Evolutionary conservation across 495 filamentous ascomycete genomes (phyloP).

Genomic region (Friedmanniomyces simplex): DNA sequence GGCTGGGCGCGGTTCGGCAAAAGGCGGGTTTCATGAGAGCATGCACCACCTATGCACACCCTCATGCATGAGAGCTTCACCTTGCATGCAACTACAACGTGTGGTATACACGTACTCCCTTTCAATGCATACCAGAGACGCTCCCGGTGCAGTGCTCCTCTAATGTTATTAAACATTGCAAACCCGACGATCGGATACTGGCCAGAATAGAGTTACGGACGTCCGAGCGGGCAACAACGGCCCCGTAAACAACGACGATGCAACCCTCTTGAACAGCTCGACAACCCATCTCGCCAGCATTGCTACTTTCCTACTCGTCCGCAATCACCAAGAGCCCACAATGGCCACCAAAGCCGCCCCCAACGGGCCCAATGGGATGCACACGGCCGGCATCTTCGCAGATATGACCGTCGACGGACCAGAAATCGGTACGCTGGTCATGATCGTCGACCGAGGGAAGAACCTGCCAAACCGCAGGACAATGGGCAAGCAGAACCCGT

Average conservation of each 20-base stretch:
- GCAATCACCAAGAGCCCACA: background rate
- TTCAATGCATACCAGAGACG: too few species aligned
- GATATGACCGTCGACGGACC: conserved; percentile 95
- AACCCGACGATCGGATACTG: background rate
- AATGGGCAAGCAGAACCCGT: conserved; percentile 97
- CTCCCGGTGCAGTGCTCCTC: too few species aligned
- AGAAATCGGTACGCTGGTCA: conserved; percentile 83
- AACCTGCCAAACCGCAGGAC: conserved; percentile 93
- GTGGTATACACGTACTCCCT: too few species aligned
- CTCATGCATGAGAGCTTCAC: too few species aligned
- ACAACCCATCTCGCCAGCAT: background rate
- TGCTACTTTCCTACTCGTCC: background rate
- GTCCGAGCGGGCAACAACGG: background rate
- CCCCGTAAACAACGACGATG: background rate
- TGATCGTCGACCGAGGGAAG: conserved; percentile 72
- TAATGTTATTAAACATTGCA: too few species aligned
- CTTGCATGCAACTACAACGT: too few species aligned
- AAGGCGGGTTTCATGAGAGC: background rate
- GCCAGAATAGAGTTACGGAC: background rate
- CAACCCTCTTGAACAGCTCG: background rate
- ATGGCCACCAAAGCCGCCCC: conserved; percentile 19
- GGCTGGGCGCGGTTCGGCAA: background rate
- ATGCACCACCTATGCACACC: background rate
- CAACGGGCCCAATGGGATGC: conserved; percentile 28
- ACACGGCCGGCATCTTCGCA: conserved; percentile 89